Base-by-base conservation (phyloP, 164 flowering plant genomes). In the Sedum album region DNA sequence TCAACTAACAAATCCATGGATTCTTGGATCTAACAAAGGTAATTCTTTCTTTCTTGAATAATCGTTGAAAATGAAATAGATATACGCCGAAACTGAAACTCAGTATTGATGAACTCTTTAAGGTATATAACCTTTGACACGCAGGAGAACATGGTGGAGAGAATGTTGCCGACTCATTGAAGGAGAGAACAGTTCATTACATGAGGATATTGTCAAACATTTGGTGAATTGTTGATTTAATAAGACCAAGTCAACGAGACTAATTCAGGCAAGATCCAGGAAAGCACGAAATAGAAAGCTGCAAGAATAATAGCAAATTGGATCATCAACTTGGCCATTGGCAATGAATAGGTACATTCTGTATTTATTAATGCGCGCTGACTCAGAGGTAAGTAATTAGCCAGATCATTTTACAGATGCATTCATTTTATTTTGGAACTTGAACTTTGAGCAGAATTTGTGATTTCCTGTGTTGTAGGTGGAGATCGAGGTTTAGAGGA, bases 401-500 rank as follows among this genome's bases (percentile, higher is more conserved):
- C 42, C 42, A 39, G 42, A 8, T n/a, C n/a, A n/a, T n/a, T n/a
- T n/a, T n/a, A n/a, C n/a, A n/a, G n/a, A n/a, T n/a, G n/a, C n/a
- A 53, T 53, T 18, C 11, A 28, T 57, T 57, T 57, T 57, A 57
- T 57, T 57, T 28, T 28, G 62, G 62, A 28, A 15, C n/a, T 55
- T 4, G 30, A 23, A 9, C 13, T 23, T 25, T 26, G 60, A 23
- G 60, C 25, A 55, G 60, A n/a, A 53, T 18, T 57, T 14, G 2
- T 57, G 62, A 57, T 30, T 28, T 57, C 28, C 33, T 14, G 31
- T 11, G 33, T 57, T 28, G 60, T 33, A 28, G 33, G 62, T 57
- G 20, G 31, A 2, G 25, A 28, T 11, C 17, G 31, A 57, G 18
- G 31, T 7, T 57, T 33, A 57, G 62, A 89, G 76, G n/a, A 75